Evolutionary conservation across 1,284 basidiomycete genomes (phyloP).

Genomic region (Cryptococcus maquisensis): DNA sequence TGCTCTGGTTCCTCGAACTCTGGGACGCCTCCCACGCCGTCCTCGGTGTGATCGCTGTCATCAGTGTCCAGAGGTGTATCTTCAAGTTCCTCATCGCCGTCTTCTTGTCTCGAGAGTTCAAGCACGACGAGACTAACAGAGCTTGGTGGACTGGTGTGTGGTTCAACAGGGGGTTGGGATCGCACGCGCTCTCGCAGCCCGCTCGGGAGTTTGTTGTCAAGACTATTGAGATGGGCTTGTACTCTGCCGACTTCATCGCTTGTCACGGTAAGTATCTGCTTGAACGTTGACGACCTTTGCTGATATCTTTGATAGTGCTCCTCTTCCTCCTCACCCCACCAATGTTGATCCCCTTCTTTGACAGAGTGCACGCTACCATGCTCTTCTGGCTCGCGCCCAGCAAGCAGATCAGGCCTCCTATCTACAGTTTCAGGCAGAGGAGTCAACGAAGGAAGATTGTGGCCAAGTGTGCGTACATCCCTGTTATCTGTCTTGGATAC

Average conservation of each 20-base stretch:
- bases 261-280: conserved; percentile 34
- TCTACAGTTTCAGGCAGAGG: conserved; percentile 85
- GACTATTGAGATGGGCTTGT: conserved; percentile 91
- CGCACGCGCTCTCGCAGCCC: conserved; percentile 84
- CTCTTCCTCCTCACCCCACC: conserved; percentile 74
- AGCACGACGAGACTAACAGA: conserved; percentile 93
- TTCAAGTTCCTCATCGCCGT: conserved; percentile 89
- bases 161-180: conserved; percentile 86
- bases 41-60: conserved; percentile 77
- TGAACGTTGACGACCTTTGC: conserved; percentile 9
- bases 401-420: conserved; percentile 83
- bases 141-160: conserved; percentile 96
- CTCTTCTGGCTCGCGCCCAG: conserved; percentile 64
- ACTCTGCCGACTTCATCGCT: conserved; percentile 70
- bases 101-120: conserved; percentile 91
- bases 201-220: conserved; percentile 94
- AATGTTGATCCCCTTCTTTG: conserved; percentile 77
- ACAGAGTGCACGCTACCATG: conserved; percentile 82
- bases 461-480: conserved; percentile 43
- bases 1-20: conserved; percentile 55
- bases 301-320: conserved; percentile 52
- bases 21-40: conserved; percentile 92
- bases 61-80: conserved; percentile 80
- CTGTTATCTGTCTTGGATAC: background rate
- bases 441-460: conserved; percentile 82